Percentiles rank a stretch among this genome's conserved stretches.
These are phyloP conservation scores for Teratosphaeria viscida DNA, from an alignment of 2,329 filamentous ascomycete species.

Conservation along the genomic window DNA sequence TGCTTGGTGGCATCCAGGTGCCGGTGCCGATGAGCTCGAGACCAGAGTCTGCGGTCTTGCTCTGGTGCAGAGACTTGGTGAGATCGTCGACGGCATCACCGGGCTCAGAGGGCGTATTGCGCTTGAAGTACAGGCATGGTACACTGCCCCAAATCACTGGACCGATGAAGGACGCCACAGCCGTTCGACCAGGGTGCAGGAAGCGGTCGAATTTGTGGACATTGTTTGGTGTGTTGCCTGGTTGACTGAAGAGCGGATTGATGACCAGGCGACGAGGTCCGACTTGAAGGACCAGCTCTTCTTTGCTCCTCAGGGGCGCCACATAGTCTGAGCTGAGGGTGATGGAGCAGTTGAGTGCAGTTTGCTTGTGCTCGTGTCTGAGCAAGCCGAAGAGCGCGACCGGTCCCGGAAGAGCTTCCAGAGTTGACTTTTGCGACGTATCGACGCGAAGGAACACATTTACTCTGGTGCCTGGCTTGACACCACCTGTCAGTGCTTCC, in stretches of 20 bases:
- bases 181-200: slow-evolving; percentile 80
- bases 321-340: slow-evolving; percentile 69
- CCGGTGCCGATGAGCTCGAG: slow-evolving; percentile 76
- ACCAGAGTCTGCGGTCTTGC: slow-evolving; percentile 13
- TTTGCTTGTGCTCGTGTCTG: slow-evolving; percentile 89
- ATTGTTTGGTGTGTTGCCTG: slow-evolving; percentile 87
- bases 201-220: slow-evolving; percentile 95
- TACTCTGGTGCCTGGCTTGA: slow-evolving; percentile 73
- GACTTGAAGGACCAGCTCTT: slow-evolving; percentile 83
- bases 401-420: slow-evolving; percentile 49
- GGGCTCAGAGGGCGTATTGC: slow-evolving; percentile 28
- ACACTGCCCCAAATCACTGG: slow-evolving; percentile 90
- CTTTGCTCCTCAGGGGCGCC: slow-evolving; percentile 76
- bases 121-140: slow-evolving; percentile 77
- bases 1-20: slow-evolving; percentile 68
- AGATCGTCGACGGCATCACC: slow-evolving; percentile 35
- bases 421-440: slow-evolving; percentile 32
- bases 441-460: slow-evolving; percentile 58
- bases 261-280: slow-evolving; percentile 78
- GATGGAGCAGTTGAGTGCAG: slow-evolving; percentile 80
- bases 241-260: slow-evolving; percentile 81
- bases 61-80: slow-evolving; percentile 11
- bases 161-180: slow-evolving; percentile 79
- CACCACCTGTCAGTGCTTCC: slow-evolving; percentile 81
- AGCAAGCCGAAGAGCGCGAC: slow-evolving; percentile 76